Evolutionary conservation across 2,329 filamentous ascomycete species (phyloP), one percentile per base, ranked within the genome.

Genomic region (Cladophialophora immunda): DNA sequence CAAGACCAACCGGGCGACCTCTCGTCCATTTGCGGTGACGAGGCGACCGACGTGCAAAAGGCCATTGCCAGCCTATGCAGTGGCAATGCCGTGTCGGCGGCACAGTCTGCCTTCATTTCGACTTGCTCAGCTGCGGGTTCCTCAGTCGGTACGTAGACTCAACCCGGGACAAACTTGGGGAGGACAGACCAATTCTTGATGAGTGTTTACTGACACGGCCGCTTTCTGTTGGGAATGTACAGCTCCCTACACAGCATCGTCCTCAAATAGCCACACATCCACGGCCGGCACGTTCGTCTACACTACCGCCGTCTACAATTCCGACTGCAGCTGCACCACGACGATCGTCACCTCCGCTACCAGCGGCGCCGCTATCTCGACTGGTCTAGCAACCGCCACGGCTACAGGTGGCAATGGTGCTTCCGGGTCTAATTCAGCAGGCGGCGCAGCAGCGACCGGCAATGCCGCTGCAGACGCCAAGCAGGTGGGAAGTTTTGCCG

Each of bases 121-220:
- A 77, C 76, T 52, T 83, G 81, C 73, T 72, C 76, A 19, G 72
- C 72, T 45, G 75, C 77, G 62, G 81, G 80, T 52, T 75, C 79
- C 70, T 74, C 76, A 71, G 76, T 81, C 73, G 77, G 80, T 82
- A 77, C 67, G 77, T 76, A 36, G 22, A 54, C 13, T 22, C n/a
- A n/a, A 25, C 29, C 47, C 41, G 32, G 30, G 30, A 34, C 2
- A 36, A 58, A 25, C 29, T 11, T 58, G 4, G 30, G 11, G 19
- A 52, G 11, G 27, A 17, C n/a, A 47, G 13, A 19, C 25, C 15
- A 17, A n/a, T 29, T 50, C n/a, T 34, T 32, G 38, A 27, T 50
- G 19, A 25, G n/a, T 22, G 25, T 19, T n/a, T 17, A 19, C 58
- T 61, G 32, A 61, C 58, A 50, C 32, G 3, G 29, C 7, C 11